These are phyloP conservation scores for Aechmea fasciata DNA, from an alignment of 176 grass and related monocot genomes.

Conservation along the genomic window DNA sequence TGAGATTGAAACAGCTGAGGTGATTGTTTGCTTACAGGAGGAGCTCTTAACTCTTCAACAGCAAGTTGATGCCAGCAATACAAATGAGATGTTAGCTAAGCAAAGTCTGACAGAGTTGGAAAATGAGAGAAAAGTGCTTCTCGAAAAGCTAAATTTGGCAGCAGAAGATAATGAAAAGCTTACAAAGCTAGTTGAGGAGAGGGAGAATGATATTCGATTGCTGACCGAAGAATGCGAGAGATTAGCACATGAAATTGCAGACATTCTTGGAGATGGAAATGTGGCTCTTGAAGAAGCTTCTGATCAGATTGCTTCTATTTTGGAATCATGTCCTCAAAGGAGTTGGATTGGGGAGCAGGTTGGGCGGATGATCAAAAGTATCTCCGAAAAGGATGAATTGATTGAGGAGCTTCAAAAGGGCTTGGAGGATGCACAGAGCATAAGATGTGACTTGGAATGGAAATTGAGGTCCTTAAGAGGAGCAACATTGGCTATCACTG, in stretches of 20 bases:
- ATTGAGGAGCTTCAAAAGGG: constrained; percentile 71
- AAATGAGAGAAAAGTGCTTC: constrained; percentile 39
- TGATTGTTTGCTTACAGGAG: constrained; percentile 89
- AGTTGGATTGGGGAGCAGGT: constrained; percentile 58
- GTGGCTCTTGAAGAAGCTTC: constrained; percentile 55
- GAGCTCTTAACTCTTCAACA: constrained; percentile 50
- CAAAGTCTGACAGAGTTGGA: constrained; percentile 36
- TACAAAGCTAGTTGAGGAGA: constrained; percentile 36
- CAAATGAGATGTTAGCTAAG: constrained; percentile 36
- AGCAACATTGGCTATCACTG: constrained; percentile 73
- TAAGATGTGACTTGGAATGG: constrained; percentile 65
- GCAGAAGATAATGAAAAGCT: constrained; percentile 37
- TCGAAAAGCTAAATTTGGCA: constrained; percentile 34
- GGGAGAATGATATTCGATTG: constrained; percentile 42
- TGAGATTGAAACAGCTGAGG: constrained; percentile 87
- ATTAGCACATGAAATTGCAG: constrained; percentile 68
- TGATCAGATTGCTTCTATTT: constrained; percentile 47
- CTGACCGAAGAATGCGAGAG: constrained; percentile 54
- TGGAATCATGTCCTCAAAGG: constrained; percentile 42
- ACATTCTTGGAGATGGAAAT: constrained; percentile 60
- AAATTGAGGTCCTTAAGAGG: constrained; percentile 87
- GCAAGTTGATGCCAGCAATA: constrained; percentile 42
- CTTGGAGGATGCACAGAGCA: constrained; percentile 65
- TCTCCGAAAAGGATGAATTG: constrained; percentile 75
- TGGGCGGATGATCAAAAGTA: constrained; percentile 46